phyloP scores from a whole-genome alignment of 169 alveolate species.

The Perkinsus olseni region DNA sequence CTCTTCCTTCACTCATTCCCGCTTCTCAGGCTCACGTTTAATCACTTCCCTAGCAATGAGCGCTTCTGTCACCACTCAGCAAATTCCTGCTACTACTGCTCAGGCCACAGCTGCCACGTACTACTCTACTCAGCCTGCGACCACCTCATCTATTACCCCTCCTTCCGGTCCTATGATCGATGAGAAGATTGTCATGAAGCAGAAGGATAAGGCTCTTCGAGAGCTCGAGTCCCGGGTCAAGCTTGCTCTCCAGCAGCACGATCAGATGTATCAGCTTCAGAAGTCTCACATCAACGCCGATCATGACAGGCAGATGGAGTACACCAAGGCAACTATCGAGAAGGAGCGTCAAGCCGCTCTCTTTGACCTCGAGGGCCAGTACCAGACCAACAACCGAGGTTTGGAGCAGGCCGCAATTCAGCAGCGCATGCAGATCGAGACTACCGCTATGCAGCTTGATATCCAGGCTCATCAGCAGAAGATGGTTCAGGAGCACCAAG shows the following conservation, averaged over 20 bases:
- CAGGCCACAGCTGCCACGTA: neutral
- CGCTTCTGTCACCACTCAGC: neutral
- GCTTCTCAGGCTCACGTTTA: neutral
- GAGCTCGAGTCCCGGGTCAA: neutral
- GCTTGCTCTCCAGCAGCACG: neutral
- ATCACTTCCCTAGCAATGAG: neutral
- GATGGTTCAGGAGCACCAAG: neutral
- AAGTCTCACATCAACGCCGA: conserved; percentile 1
- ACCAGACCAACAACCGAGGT: neutral
- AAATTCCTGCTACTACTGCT: neutral
- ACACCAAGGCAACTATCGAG: neutral
- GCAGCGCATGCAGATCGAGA: neutral
- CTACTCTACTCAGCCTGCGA: neutral
- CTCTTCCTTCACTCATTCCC: too few relatives aligned
- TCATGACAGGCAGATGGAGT: neutral
- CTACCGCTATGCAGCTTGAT: neutral
- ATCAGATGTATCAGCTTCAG: neutral
- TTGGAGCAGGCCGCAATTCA: neutral
- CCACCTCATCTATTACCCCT: neutral
- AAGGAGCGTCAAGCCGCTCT: neutral
- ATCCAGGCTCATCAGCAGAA: neutral
- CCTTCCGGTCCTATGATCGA: neutral
- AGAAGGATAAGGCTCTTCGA: neutral
- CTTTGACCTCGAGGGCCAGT: neutral
- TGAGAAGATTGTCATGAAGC: neutral